Base-by-base conservation (phyloP, 1,284 basidiomycete species). In the Ganoderma boninense region DNA sequence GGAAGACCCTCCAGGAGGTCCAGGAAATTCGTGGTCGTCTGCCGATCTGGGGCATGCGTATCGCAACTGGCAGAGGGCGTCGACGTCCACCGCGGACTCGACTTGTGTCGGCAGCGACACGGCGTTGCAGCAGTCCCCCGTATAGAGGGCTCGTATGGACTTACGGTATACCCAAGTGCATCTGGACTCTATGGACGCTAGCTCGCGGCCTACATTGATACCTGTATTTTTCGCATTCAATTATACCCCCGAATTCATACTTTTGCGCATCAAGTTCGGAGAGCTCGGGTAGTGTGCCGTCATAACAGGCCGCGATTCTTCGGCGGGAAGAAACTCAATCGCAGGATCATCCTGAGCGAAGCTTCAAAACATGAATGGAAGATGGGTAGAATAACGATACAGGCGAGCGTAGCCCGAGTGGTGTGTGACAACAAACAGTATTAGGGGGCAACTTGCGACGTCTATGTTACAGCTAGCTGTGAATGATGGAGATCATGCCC, bases 331-430 rank as follows among this genome's bases (percentile, higher is more conserved):
- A 35, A 57, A 13, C 38, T 18, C 23, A 10, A 52, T 52, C 49
- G 11, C 7, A 52, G 11, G 49, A 14, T 14, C 10, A 52, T 52
- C 23, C 49, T 0, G 23, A 13, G 23, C 20, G 49, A 52, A 26
- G 23, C 49, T 52, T 52, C 26, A 26, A 43, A 42, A n/a, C 38
- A 62, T 62, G 11, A 5, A 14, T 43, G 40, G 29, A 42, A 62
- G 60, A 62, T 62, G 60, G 1, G 67, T 65, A 67, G 29, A 63
- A 56, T 73, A 73, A 61, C 67, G 66, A 70, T 73, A 73, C 71
- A 73, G 42, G 63, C 64, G 62, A 64, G 62, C 43, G 57, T 42
- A 20, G 62, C 54, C 62, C 32, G 52, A 46, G 49, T 26, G n/a
- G n/a, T 52, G 49, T 52, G 65, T 60, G 43, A 43, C 67, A 42